phyloP scores from a whole-genome alignment of 768 basidiomycete genomes.

The Kwoniella newhampshirensis region DNA sequence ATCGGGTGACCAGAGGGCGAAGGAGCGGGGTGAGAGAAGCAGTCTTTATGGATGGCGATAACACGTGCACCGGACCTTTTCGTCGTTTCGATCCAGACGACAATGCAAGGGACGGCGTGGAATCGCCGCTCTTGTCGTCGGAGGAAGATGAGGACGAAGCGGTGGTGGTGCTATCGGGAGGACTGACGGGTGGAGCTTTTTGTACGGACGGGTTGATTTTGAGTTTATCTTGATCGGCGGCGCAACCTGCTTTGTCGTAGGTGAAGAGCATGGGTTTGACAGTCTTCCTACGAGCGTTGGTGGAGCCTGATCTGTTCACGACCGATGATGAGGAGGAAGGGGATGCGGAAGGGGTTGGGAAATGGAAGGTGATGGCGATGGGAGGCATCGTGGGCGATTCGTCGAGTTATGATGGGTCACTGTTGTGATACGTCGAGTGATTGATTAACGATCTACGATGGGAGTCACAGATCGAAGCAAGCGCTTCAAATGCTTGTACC shows the following conservation, averaged over 20 bases:
- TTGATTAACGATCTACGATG: too few relatives aligned
- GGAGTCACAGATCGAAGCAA: too few relatives aligned
- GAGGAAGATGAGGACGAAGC: constrained; percentile 11
- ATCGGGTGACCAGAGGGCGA: constrained; percentile 24
- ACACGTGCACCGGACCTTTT: constrained; percentile 18
- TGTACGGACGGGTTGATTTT: neutral
- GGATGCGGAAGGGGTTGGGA: constrained; percentile 6
- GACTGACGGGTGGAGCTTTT: neutral
- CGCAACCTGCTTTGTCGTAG: neutral
- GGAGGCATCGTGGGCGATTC: constrained; percentile 16
- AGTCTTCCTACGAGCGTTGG: constrained; percentile 8
- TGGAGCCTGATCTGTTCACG: constrained; percentile 9
- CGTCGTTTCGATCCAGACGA: constrained; percentile 16
- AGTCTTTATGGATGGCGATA: constrained; percentile 4
- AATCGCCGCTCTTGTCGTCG: neutral
- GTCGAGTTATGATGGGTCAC: too few relatives aligned
- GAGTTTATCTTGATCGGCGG: neutral
- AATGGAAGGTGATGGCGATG: constrained; percentile 21
- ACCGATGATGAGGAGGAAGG: constrained; percentile 6
- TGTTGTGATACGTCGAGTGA: too few relatives aligned
- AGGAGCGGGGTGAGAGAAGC: constrained; percentile 29
- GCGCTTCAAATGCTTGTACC: too few relatives aligned
- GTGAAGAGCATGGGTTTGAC: constrained; percentile 6
- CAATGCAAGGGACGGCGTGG: neutral
- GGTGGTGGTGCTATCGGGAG: constrained; percentile 4